Evolutionary conservation across 2,329 filamentous ascomycete genomes (phyloP), one percentile per base, ranked within the genome.

Genomic region (Lecanicillium sp.): DNA sequence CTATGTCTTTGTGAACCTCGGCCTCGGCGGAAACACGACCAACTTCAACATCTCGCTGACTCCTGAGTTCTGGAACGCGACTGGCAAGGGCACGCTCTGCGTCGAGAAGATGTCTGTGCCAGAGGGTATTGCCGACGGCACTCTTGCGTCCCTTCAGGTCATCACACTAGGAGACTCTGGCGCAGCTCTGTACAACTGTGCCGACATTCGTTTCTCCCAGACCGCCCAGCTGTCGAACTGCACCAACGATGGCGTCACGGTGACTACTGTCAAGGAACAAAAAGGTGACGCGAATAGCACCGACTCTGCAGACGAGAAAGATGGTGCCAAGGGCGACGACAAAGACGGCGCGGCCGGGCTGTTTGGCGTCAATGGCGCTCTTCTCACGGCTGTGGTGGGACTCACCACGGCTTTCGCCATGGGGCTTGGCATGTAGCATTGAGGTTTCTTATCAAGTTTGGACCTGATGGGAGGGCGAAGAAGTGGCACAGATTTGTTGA

Each of bases 31-130:
- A 32, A 71, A 71, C 55, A 54, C 72, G 17, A 69, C 68, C 51
- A 77, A 76, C 58, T 88, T 81, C 70, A 87, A 83, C 67, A 70
- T 81, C 58, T 74, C 79, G 25, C 67, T 87, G 19, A 72, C 77
- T 2, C 75, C 74, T 3, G 48, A 65, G 61, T 74, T 66, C 61
- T 76, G 65, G 60, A 79, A 68, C 64, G 74, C 58, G 53, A 78
- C 62, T 58, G 83, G 53, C 59, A 62, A 73, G 14, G 80, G 83
- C 33, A 68, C 71, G 33, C 78, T 87, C 52, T 89, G 84, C 60
- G 50, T 87, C 11, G 72, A 77, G 8, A 59, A 68, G 44, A 61
- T 88, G 12, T 55, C 60, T 20, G 58, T 83, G 4, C 77, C 78
- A 5, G 46, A 76, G 17, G 66, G 66, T 35, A 59, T 80, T 28